Percentiles rank a stretch among this genome's conserved stretches.
Evolutionary conservation across 768 basidiomycete species (phyloP).

Genomic region (Lactarius hatsudake): DNA sequence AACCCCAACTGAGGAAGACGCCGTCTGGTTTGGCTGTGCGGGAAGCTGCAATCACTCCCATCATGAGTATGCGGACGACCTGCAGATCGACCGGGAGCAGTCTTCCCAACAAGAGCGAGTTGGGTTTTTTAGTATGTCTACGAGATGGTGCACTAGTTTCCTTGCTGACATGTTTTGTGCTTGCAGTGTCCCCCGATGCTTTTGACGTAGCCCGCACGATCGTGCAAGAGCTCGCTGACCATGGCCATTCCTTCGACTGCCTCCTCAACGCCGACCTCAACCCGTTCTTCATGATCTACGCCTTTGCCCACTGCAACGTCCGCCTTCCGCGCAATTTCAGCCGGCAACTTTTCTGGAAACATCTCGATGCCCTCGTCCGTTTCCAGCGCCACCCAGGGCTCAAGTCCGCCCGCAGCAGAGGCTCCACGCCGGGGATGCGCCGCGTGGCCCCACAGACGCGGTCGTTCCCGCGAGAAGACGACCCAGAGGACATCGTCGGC

Average conservation of each 20-base stretch:
- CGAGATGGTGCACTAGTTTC: not conserved
- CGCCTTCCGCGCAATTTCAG: conserved; percentile 4
- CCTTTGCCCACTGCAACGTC: conserved; percentile 6
- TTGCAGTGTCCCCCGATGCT: not conserved
- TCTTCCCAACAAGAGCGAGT: not conserved
- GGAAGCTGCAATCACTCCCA: not conserved
- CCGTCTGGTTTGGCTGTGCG: not conserved
- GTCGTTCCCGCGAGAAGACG: not conserved
- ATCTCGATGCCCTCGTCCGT: conserved; percentile 6
- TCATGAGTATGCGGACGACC: not conserved
- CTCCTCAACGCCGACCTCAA: not conserved
- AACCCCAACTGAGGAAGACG: not conserved
- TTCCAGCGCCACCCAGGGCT: conserved; percentile 5
- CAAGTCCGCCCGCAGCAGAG: not conserved
- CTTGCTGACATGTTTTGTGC: not conserved
- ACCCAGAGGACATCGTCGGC: conserved; percentile 1
- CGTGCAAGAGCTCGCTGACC: not conserved
- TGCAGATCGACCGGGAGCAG: not conserved
- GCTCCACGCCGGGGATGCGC: not conserved
- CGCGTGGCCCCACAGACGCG: not conserved
- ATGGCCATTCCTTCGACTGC: not conserved
- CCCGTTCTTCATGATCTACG: conserved; percentile 18
- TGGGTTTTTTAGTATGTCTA: conserved; percentile 12
- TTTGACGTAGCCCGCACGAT: conserved; percentile 4
- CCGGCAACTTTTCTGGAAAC: conserved; percentile 13